Evolutionary conservation across 106 monocot species (phyloP).

Genomic region (Acanthochlamys bracteata): DNA sequence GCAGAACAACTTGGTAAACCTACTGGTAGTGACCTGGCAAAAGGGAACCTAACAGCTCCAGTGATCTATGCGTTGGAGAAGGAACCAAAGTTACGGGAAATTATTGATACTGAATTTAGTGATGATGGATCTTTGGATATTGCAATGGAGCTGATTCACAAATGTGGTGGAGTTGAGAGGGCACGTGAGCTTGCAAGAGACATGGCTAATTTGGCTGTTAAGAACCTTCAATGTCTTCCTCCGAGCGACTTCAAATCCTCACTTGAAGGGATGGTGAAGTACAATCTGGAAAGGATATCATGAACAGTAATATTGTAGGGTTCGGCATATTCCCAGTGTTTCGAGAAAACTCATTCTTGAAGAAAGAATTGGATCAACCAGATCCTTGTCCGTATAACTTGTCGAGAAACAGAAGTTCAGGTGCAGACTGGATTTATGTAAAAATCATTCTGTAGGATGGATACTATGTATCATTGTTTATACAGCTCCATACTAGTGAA

Average conservation of each 20-base stretch:
- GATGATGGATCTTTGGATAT: constrained; percentile 56
- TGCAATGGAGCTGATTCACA: constrained; percentile 57
- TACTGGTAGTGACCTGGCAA: constrained; percentile 67
- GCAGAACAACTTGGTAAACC: constrained; percentile 90
- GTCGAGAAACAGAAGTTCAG: too few relatives aligned
- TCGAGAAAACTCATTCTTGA: too few relatives aligned
- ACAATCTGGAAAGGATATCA: constrained; percentile 74
- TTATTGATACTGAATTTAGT: constrained; percentile 81
- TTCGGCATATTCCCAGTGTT: too few relatives aligned
- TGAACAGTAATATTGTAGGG: too few relatives aligned
- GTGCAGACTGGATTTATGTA: too few relatives aligned
- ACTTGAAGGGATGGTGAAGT: constrained; percentile 70
- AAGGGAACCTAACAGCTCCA: constrained; percentile 92
- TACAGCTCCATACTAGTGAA: background rate
- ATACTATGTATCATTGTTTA: background rate
- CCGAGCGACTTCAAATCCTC: constrained; percentile 48
- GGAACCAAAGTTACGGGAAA: constrained; percentile 62
- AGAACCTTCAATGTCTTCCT: constrained; percentile 71
- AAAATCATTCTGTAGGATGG: too few relatives aligned
- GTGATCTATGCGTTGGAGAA: constrained; percentile 79
- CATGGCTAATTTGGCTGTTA: constrained; percentile 56
- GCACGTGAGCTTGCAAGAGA: constrained; percentile 70
- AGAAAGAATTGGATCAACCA: background rate
- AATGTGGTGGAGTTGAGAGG: constrained; percentile 57
- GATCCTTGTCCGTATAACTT: too few relatives aligned